Percentiles rank a stretch among this genome's conserved stretches.
Conservation (phyloP, 1,284 basidiomycete genomes). For the Hemileia vastatrix region DNA sequence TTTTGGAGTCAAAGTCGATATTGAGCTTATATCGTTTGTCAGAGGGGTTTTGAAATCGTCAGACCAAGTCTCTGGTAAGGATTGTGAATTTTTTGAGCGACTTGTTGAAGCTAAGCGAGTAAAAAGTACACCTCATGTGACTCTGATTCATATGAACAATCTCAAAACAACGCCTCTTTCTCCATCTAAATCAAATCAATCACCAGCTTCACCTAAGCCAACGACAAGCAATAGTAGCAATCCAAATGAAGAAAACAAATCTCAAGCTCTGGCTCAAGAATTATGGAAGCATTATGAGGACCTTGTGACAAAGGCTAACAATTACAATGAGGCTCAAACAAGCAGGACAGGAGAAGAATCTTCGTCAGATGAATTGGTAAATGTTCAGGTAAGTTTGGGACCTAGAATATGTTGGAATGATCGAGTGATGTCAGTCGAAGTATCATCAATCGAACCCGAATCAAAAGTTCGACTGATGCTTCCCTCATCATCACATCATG, state of each 20-base stretch:
- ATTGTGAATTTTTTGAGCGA: neutral
- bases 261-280: conserved; percentile 26
- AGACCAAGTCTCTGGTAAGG: neutral
- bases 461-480: conserved; percentile 8
- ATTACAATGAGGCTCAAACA: conserved; percentile 49
- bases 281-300: conserved; percentile 54
- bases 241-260: conserved; percentile 3
- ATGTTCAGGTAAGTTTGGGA: conserved; percentile 53
- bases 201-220: too few species aligned
- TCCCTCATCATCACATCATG: conserved; percentile 30
- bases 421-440: conserved; percentile 60
- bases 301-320: conserved; percentile 53
- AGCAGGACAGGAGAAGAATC: too few species aligned
- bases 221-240: too few species aligned
- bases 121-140: conserved; percentile 3
- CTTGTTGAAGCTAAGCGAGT: neutral
- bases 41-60: neutral
- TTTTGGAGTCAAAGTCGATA: conserved; percentile 2
- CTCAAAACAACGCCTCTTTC: too few species aligned
- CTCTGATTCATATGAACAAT: conserved; percentile 11
- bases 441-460: conserved; percentile 34
- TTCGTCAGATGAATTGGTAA: too few species aligned
- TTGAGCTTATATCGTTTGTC: neutral
- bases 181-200: too few species aligned
- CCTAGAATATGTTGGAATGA: conserved; percentile 62